Percentiles rank a stretch among this genome's conserved stretches.
These are phyloP conservation scores for Lomentospora prolificans DNA, from an alignment of 2,329 filamentous ascomycete species.

Conservation along the genomic window DNA sequence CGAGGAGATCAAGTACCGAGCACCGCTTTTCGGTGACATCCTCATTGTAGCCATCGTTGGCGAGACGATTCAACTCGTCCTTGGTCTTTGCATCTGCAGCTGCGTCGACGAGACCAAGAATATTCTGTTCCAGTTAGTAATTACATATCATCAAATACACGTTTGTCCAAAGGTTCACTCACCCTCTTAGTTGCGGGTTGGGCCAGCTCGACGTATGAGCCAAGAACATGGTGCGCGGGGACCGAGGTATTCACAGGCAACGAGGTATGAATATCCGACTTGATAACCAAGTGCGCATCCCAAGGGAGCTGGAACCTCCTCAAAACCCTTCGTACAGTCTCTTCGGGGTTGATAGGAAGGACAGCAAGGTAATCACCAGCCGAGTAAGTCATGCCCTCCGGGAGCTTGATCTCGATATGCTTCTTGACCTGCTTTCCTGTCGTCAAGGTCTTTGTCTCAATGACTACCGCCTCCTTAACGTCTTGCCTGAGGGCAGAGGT, in stretches of 20 bases:
- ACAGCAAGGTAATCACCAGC: slow-evolving; percentile 70
- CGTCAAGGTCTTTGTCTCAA: slow-evolving; percentile 42
- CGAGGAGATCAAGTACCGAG: slow-evolving; percentile 60
- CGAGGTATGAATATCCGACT: slow-evolving; percentile 1
- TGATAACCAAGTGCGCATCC: slow-evolving; percentile 38
- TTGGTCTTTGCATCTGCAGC: slow-evolving; percentile 34
- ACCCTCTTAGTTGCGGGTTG: slow-evolving; percentile 63
- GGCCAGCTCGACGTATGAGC: slow-evolving; percentile 62
- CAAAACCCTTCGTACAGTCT: slow-evolving; percentile 53
- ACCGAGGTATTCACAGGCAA: slow-evolving; percentile 47
- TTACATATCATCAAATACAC: neutral
- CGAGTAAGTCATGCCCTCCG: slow-evolving; percentile 54
- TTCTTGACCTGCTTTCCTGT: slow-evolving; percentile 46
- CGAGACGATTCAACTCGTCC: slow-evolving; percentile 34
- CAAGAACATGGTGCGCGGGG: slow-evolving; percentile 53
- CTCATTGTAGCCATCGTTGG: slow-evolving; percentile 34
- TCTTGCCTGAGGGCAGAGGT: slow-evolving; percentile 52
- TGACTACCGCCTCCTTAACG: slow-evolving; percentile 49
- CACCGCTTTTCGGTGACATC: slow-evolving; percentile 46
- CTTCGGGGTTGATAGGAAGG: slow-evolving; percentile 58
- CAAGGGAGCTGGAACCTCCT: slow-evolving; percentile 56
- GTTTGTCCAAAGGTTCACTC: too few species aligned
- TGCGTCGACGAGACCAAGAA: slow-evolving; percentile 35
- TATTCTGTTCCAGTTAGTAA: slow-evolving; percentile 17
- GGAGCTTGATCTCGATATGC: slow-evolving; percentile 58